Evolutionary conservation across 495 filamentous ascomycete genomes (phyloP), one percentile per base, ranked within the genome.

Genomic region (Achaetomiella virescens): DNA sequence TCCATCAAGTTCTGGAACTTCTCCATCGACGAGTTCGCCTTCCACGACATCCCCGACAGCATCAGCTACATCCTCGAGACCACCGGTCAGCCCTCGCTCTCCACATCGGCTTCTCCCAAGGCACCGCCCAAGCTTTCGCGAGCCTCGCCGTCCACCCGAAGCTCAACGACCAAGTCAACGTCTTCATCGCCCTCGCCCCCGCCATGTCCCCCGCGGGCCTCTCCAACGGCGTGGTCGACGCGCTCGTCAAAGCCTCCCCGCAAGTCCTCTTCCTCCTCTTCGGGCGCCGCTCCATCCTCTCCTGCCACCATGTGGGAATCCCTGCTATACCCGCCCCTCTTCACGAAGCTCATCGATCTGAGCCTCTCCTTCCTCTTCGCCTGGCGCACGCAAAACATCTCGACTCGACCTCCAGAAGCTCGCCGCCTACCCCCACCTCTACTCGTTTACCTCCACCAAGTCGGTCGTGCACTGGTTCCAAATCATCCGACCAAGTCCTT

Each of bases 391-490:
- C 71, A 76, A 55, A 98, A 97, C 64, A 96, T 98, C 62, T 84
- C n/a, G n/a, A n/a, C n/a, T 82, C 27, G 76, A 81, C 15, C 84
- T 84, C 43, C 93, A 98, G 71, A 98, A 98, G 69, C 82, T 97
- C 6, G 93, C 93, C 24, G 91, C 90, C n/a, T 98, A 98, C 64
- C 84, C 92, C 24, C 95, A 98, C 69, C 75, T 98, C 1, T 98
- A 95, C 67, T 96, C 91, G 2, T 97, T 90, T 67, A 96, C 93
- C 0, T 92, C 88, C 65, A 95, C 90, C 54, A 98, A 98, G 66
- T 88, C 84, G 14, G 89, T 96, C 9, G 93, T 98, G 0, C 93
- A 98, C 63, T 98, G 93, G 93, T 98, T 98, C 71, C 93, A 98
- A 65, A 96, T 98, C 62, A 97, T 98, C 59, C 85, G 93, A 96